phyloP scores from a whole-genome alignment of 2,329 filamentous ascomycete species.

The Pezicula neosporulosa region DNA sequence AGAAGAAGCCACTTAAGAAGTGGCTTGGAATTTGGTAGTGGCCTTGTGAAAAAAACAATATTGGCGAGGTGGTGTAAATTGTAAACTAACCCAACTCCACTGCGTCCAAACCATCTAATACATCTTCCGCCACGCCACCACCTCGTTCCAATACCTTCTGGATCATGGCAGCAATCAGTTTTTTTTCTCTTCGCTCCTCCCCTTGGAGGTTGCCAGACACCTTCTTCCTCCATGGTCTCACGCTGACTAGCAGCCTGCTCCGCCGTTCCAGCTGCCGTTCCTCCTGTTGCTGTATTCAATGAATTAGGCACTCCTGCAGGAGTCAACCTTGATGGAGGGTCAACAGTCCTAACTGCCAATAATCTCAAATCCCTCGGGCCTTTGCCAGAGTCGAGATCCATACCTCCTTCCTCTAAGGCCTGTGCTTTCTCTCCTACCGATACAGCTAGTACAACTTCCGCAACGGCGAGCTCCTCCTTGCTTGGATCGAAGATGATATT shows the following conservation, averaged over 20 bases:
- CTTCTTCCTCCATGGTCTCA: constrained; percentile 57
- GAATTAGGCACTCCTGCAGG: constrained; percentile 66
- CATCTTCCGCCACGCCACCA: constrained; percentile 81
- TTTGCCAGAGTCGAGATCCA: constrained; percentile 37
- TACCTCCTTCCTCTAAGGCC: constrained; percentile 23
- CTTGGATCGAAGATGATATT: constrained; percentile 94
- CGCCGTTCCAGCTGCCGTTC: constrained; percentile 32
- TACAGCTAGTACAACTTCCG: constrained; percentile 83
- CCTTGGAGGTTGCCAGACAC: constrained; percentile 82
- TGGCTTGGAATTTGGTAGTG: constrained; percentile 77
- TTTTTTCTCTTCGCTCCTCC: constrained; percentile 74
- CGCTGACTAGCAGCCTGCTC: constrained; percentile 37
- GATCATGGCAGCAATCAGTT: constrained; percentile 69
- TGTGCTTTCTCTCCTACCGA: constrained; percentile 58
- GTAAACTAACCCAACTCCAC: constrained; percentile 60
- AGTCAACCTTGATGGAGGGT: constrained; percentile 71
- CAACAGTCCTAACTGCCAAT: constrained; percentile 68
- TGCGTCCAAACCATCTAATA: constrained; percentile 74
- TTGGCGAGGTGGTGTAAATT: constrained; percentile 6
- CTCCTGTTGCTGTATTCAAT: constrained; percentile 51
- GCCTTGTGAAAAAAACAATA: not conserved
- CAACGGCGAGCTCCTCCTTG: constrained; percentile 88
- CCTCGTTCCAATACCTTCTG: constrained; percentile 72
- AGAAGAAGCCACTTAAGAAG: constrained; percentile 64
- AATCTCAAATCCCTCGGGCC: constrained; percentile 48